Evolutionary conservation across 768 basidiomycete genomes (phyloP), one percentile per base, ranked within the genome.

Genomic region (Lactarius sp.): DNA sequence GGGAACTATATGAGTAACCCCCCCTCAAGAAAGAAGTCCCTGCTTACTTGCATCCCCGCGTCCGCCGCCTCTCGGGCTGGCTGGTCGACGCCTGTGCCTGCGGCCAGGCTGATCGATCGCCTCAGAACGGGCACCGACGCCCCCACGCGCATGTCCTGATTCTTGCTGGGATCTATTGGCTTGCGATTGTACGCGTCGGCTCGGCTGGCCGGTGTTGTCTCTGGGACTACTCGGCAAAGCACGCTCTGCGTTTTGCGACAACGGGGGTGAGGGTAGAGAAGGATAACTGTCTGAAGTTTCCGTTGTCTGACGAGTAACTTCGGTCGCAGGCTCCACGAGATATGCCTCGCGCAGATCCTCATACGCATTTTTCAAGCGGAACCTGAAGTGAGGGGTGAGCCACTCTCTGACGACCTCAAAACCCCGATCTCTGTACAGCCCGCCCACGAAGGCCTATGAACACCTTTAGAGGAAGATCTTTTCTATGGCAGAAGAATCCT

Each of bases 391-490:
- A 8, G 49, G 46, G 31, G 14, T 37, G 6, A 65, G 59, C 64
- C 64, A 65, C 13, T 44, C 27, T 13, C 39, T 46, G 34, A 56
- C 54, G 41, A 52, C 54, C 1, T 65, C 49, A 10, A 46, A 6
- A 41, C 59, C 59, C 49, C 60, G 49, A 22, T 65, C 64, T 27
- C 27, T 65, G 49, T 60, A 65, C 7, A 65, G 18, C 6, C 54
- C 64, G 1, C 64, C 64, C 4, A 65, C 64, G n/a, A 60, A 65
- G 41, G 64, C 64, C 64, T 65, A 12, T 42, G 18, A 6, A 41
- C 1, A 20, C 1, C 20, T 27, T 64, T 6, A 54, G 57, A 53
- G n/a, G 47, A 55, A 22, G 16, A 20, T 36, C 47, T 5, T 4
- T 47, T 0, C 47, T 46, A 6, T n/a, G 34, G 22, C 22, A 10